Base-by-base conservation (phyloP, 2,329 filamentous ascomycete species). In the Cytospora piceicola region DNA sequence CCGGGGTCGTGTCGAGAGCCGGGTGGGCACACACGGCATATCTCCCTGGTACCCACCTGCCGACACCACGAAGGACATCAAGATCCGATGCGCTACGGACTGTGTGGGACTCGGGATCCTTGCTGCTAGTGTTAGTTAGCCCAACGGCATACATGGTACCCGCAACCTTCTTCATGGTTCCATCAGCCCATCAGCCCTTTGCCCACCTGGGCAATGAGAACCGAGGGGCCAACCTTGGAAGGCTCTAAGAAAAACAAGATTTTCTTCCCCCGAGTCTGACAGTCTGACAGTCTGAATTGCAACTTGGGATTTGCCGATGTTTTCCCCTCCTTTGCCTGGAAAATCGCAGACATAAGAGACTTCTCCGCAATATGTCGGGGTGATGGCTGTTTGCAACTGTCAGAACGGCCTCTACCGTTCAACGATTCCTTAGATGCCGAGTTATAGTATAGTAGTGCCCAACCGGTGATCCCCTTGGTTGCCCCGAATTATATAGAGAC, bases 131-230 rank as follows among this genome's bases (percentile, higher is more conserved):
- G 7, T 22, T 49, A 14, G 46, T 24, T 49, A 49, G 46, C 46
- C 46, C n/a, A 49, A 49, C 46, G 46, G 46, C 46, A 49, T 49
- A 49, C 20, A 36, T 36, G 15, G 46, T 49, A 49, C 46, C 46
- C 46, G 46, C 22, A 49, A 49, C 46, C 46, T 49, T 49, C 61
- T 59, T 59, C 54, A 52, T 42, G 54, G 61, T 42, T 22, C 54
- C 61, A 56, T 42, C 46, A 30, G 57, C 54, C 61, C 22, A 52
- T 53, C 36, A n/a, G 29, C 54, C 46, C 60, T 58, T 63, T 58
- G 32, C 64, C 59, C 59, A 39, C 64, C 55, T 63, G 59, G 59
- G 64, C 29, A 55, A 49, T 58, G 59, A 29, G 32, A 46, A 30
- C 29, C 42, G 22, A 58, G 42, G 53, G 29, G 53, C 59, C 59